Evolutionary conservation across 2,329 filamentous ascomycete species (phyloP), one percentile per base, ranked within the genome.

Genomic region (Cladosporium oxysporum): DNA sequence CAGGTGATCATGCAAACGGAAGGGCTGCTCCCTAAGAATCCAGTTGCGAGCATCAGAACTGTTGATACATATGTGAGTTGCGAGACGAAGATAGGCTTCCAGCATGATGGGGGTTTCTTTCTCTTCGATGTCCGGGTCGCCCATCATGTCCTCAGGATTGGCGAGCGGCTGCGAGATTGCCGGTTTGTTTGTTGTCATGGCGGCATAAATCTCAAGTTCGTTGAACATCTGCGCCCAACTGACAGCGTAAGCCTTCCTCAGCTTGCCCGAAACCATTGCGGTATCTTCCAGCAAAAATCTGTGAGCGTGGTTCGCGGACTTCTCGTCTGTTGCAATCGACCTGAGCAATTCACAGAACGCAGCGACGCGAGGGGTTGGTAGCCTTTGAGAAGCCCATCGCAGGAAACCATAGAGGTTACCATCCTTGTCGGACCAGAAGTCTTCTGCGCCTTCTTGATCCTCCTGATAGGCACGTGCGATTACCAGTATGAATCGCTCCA

Each of bases 271-370:
- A 18, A 68, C 64, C 70, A 75, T 72, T 66, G 88, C 85, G 2
- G 90, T 88, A 75, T 99, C 95, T 71, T 97, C 94, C 2, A 95
- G 84, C 18, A 99, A 82, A 74, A 99, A 99, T 59, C 89, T 88
- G 76, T 99, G 94, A 0, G 94, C 92, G 18, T 91, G 86, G 63
- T 90, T 89, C 31, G 95, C 94, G 72, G 92, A 95, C 62, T 91
- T 87, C 63, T 92, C 87, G 62, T 92, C 92, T 61, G 90, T 88
- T 0, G 95, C 92, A 58, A 99, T 89, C 1, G 93, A 90, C 74
- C 93, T 91, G 18, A 99, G 83, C 88, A 99, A 94, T 76, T 98
- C 94, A 77, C 95, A 99, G 72, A 98, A 99, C 14, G 94, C 93
- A 68, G 92, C 95, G 66, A 96, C 93, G 28, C 97, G 85, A n/a